Evolutionary conservation across 2,329 filamentous ascomycete species (phyloP).

Genomic region (Penicillium aurantiogriseum): DNA sequence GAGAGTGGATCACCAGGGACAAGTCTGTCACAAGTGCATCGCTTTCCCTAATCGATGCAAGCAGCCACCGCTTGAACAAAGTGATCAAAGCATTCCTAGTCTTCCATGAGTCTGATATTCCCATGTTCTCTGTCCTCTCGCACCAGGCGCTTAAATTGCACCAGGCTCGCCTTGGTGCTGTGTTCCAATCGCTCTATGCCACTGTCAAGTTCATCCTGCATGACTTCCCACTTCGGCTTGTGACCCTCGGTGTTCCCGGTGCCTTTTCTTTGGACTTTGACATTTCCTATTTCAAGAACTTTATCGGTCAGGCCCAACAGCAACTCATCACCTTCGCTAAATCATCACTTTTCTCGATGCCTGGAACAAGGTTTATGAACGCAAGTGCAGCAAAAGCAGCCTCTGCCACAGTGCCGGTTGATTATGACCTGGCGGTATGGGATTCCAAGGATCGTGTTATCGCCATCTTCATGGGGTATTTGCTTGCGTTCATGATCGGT

Average conservation of each 20-base stretch:
- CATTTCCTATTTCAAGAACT: conserved; percentile 16
- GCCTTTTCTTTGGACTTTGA: conserved; percentile 24
- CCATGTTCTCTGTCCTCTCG: conserved; percentile 73
- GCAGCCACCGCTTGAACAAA: conserved; percentile 40
- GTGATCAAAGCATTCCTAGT: conserved; percentile 41
- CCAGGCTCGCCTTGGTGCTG: conserved; percentile 52
- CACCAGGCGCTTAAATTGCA: conserved; percentile 66
- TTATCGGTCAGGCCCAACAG: conserved; percentile 18
- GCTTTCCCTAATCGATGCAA: conserved; percentile 43
- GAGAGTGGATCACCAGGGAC: conserved; percentile 36
- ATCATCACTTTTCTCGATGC: conserved; percentile 23
- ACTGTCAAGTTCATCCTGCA: conserved; percentile 44
- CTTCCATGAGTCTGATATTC: conserved; percentile 60
- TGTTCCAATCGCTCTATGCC: conserved; percentile 43
- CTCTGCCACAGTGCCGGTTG: conserved; percentile 37
- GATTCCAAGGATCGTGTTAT: conserved; percentile 64
- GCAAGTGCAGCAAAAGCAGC: conserved; percentile 21
- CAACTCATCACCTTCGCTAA: conserved; percentile 24
- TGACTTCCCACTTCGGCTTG: conserved; percentile 37
- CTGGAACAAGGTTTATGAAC: conserved; percentile 30
- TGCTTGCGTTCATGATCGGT: conserved; percentile 70
- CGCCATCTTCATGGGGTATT: conserved; percentile 79
- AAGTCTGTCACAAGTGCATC: conserved; percentile 42
- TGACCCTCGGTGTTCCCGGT: conserved; percentile 27
- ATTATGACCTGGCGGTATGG: conserved; percentile 67